phyloP scores from a whole-genome alignment of 1,284 basidiomycete genomes.

The Gomphus bonarii region DNA sequence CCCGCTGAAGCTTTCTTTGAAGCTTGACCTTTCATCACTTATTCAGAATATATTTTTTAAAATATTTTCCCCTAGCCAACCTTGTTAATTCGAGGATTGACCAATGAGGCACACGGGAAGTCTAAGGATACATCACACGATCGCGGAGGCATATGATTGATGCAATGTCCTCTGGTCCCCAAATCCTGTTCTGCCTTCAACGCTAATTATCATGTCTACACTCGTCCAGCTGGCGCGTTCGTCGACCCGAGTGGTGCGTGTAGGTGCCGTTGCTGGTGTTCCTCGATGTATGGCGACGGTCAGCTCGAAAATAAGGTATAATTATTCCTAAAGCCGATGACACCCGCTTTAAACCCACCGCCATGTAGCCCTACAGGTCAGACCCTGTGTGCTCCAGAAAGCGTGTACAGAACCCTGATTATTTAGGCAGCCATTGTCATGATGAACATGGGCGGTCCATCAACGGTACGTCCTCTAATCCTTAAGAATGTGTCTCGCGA shows the following conservation, averaged over 20 bases:
- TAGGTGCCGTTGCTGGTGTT: too few relatives aligned
- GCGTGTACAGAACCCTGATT: neutral
- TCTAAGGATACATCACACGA: too few relatives aligned
- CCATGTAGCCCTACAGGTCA: conserved; percentile 7
- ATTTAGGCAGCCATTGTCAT: conserved; percentile 70
- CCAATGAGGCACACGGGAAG: too few relatives aligned
- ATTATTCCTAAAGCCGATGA: neutral
- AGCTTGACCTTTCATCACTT: too few relatives aligned
- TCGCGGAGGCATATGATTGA: neutral
- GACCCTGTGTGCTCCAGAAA: neutral
- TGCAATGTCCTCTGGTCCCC: neutral
- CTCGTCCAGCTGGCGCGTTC: neutral
- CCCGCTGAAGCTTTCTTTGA: too few relatives aligned
- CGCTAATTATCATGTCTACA: neutral
- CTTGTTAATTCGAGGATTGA: too few relatives aligned
- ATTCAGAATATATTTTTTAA: too few relatives aligned
- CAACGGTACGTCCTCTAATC: conserved; percentile 54
- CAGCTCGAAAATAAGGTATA: conserved; percentile 2
- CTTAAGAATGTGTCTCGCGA: neutral
- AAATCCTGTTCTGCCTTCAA: neutral
- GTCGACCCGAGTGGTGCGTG: neutral
- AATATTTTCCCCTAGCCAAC: too few relatives aligned
- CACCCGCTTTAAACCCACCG: too few relatives aligned
- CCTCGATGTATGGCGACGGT: conserved; percentile 4
- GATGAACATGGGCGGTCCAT: conserved; percentile 98